Percentiles rank a stretch among this genome's conserved stretches.
Conservation (phyloP, 164 flowering plant species). For the Hamamelis virginiana region DNA sequence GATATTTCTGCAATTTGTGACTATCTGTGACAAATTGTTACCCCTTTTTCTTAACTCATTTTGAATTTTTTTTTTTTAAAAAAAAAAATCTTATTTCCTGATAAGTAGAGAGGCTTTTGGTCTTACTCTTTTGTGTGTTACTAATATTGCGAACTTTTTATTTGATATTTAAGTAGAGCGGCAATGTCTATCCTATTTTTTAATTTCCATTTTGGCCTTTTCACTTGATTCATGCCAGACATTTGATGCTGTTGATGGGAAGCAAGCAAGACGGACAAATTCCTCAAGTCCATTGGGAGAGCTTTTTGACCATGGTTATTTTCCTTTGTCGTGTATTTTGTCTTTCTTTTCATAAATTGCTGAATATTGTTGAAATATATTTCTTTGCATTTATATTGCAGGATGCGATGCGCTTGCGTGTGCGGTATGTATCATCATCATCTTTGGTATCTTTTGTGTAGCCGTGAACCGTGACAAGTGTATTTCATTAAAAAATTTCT, state of each 20-base stretch:
- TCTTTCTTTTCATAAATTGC: neutral
- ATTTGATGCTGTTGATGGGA: slow-evolving; percentile 99
- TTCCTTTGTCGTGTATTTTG: slow-evolving; percentile 2
- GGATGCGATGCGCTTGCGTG: slow-evolving; percentile 99
- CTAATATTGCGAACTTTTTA: too few species aligned
- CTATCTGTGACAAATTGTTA: too few species aligned
- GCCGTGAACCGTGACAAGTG: neutral
- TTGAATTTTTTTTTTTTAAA: neutral
- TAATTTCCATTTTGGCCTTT: neutral
- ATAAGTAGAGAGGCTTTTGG: neutral
- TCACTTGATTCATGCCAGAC: slow-evolving; percentile 48
- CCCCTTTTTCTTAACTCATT: neutral
- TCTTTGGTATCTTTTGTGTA: slow-evolving; percentile 8
- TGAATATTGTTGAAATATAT: slow-evolving; percentile 10
- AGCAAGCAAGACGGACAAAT: slow-evolving; percentile 97
- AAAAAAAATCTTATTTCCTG: neutral
- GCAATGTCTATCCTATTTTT: neutral
- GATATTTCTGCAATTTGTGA: too few species aligned
- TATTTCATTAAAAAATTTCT: neutral
- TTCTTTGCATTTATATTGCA: slow-evolving; percentile 38
- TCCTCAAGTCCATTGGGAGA: slow-evolving; percentile 99
- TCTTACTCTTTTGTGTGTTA: too few species aligned
- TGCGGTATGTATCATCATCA: slow-evolving; percentile 62
- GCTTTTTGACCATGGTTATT: slow-evolving; percentile 94
- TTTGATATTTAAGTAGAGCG: neutral